These are phyloP conservation scores for Albophoma yamanashiensis DNA, from an alignment of 2,329 filamentous ascomycete species.

Conservation along the genomic window DNA sequence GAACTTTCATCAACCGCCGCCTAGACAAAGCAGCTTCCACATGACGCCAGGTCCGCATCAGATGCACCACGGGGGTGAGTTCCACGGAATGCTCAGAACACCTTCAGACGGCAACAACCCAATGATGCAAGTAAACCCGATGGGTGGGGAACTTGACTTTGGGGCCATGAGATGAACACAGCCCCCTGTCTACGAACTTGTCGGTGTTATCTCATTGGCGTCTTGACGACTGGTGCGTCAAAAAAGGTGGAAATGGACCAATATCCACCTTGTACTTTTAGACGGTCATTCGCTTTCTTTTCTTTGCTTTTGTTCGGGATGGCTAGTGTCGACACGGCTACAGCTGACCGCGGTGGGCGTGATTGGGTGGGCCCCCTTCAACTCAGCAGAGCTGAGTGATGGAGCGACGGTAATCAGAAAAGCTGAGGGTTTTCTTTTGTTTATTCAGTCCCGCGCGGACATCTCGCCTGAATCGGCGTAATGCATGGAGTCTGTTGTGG, in stretches of 20 bases:
- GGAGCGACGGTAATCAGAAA: not conserved
- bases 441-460: not conserved
- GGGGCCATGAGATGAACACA: conserved; percentile 5
- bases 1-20: conserved; percentile 13
- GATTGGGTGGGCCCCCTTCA: not conserved
- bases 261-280: not conserved
- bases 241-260: not conserved
- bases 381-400: not conserved
- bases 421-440: not conserved
- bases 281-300: not conserved
- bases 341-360: not conserved
- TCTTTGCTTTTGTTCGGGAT: not conserved
- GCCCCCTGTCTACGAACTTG: not conserved
- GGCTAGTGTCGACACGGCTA: not conserved
- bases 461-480: not conserved
- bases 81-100: conserved; percentile 36
- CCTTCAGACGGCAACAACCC: conserved; percentile 22
- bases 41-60: conserved; percentile 15
- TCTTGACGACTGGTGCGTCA: not conserved
- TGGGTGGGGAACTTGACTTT: conserved; percentile 18
- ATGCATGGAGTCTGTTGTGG: not conserved
- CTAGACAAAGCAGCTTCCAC: conserved; percentile 21
- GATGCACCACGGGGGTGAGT: conserved; percentile 25
- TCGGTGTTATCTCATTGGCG: not conserved
- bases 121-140: conserved; percentile 17